Conservation (phyloP, 2,329 filamentous ascomycete species). For the Monosporascus cannonballus region DNA sequence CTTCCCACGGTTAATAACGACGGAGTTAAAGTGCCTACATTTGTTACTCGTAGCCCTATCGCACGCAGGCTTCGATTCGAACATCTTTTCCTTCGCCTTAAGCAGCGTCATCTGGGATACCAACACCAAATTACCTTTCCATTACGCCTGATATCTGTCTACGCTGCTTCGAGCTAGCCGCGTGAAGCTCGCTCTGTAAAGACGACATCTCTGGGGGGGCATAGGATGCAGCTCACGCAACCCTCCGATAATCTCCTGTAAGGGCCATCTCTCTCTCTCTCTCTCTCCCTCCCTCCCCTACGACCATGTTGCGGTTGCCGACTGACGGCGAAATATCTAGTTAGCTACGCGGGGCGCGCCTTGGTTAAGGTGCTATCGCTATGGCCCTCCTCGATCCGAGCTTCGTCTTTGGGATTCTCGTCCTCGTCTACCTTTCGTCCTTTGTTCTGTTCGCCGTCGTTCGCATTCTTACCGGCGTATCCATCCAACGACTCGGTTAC, state of each 20-base stretch:
- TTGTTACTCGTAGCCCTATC: not conserved
- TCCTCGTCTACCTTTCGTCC: constrained; percentile 82
- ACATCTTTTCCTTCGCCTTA: not conserved
- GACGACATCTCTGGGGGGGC: too few relatives aligned
- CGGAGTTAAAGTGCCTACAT: not conserved
- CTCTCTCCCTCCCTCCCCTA: not conserved
- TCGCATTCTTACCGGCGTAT: constrained; percentile 87
- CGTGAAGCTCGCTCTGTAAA: not conserved
- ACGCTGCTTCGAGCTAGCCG: not conserved
- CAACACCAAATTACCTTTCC: too few relatives aligned
- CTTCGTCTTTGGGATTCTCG: constrained; percentile 78
- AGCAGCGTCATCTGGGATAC: not conserved
- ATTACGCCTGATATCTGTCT: too few relatives aligned
- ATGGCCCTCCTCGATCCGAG: constrained; percentile 69
- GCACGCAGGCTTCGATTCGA: not conserved
- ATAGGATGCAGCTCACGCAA: not conserved
- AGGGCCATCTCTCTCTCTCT: not conserved
- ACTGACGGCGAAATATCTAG: constrained; percentile 2
- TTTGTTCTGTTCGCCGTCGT: constrained; percentile 92
- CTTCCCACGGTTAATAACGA: not conserved
- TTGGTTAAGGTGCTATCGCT: constrained; percentile 22
- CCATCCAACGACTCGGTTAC: constrained; percentile 91
- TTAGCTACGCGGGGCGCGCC: constrained; percentile 21
- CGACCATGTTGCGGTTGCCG: not conserved
- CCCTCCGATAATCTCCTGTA: not conserved